These are phyloP conservation scores for Candida rishiriensis DNA, from an alignment of 805 yeast species.

Conservation along the genomic window DNA sequence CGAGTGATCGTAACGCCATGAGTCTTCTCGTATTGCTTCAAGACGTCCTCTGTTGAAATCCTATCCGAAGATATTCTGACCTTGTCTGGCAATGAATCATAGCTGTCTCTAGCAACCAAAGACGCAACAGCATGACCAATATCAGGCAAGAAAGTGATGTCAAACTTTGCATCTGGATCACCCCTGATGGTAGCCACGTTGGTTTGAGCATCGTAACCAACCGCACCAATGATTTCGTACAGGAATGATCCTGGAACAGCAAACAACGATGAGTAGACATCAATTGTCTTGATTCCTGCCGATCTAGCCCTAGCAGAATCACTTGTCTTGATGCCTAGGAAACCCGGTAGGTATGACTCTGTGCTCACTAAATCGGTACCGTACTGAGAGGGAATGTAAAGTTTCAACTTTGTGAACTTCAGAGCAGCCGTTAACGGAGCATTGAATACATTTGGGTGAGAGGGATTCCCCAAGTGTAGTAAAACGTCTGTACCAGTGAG, in stretches of 20 bases:
- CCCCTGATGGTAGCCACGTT: slow-evolving; percentile 37
- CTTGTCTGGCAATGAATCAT: slow-evolving; percentile 37
- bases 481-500: slow-evolving; percentile 48
- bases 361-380: slow-evolving; percentile 41
- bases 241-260: slow-evolving; percentile 32
- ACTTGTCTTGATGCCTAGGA: slow-evolving; percentile 24
- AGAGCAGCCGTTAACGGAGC: slow-evolving; percentile 37
- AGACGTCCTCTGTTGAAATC: slow-evolving; percentile 36
- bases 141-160: slow-evolving; percentile 36
- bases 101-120: slow-evolving; percentile 33
- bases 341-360: slow-evolving; percentile 6
- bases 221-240: slow-evolving; percentile 31
- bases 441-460: slow-evolving; percentile 16
- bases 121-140: slow-evolving; percentile 41
- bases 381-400: slow-evolving; percentile 58
- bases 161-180: slow-evolving; percentile 32
- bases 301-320: slow-evolving; percentile 38
- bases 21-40: slow-evolving; percentile 35
- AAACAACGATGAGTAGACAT: slow-evolving; percentile 37
- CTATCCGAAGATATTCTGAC: slow-evolving; percentile 39
- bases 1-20: slow-evolving; percentile 33
- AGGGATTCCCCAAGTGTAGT: slow-evolving; percentile 37
- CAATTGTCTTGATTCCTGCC: slow-evolving; percentile 44
- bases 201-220: slow-evolving; percentile 34
- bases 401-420: slow-evolving; percentile 34